A percentile compares a stretch with the other conserved stretches of the same genome.
phyloP scores from a whole-genome alignment of 2,329 filamentous ascomycete species.

The Allantophomopsis lycopodina region DNA sequence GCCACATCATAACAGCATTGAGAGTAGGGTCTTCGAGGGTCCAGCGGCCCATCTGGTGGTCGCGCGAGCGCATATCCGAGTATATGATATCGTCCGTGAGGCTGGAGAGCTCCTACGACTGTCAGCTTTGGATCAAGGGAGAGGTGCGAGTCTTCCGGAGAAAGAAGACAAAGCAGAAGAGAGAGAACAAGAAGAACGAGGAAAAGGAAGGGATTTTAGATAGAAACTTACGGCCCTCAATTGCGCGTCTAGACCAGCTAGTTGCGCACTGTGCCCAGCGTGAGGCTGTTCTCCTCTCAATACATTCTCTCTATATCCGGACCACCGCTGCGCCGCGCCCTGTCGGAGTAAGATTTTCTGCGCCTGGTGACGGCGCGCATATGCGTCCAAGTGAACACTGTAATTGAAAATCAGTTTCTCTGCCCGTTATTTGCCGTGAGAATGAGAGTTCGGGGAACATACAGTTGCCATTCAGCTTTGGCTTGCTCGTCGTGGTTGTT shows the following conservation, averaged over 20 bases:
- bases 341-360: slow-evolving; percentile 53
- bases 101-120: slow-evolving; percentile 35
- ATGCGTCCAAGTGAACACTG: slow-evolving; percentile 46
- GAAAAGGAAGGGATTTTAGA: neutral
- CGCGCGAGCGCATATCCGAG: slow-evolving; percentile 35
- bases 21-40: slow-evolving; percentile 17
- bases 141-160: too few species aligned
- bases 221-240: slow-evolving; percentile 35
- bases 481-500: slow-evolving; percentile 39
- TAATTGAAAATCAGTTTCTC: neutral
- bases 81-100: slow-evolving; percentile 48
- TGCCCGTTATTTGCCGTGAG: neutral
- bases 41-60: slow-evolving; percentile 44
- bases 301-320: slow-evolving; percentile 36
- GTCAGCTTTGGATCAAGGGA: too few species aligned
- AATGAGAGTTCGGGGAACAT: slow-evolving; percentile 14
- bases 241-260: slow-evolving; percentile 40
- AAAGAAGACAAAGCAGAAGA: too few species aligned
- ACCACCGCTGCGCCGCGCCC: slow-evolving; percentile 43
- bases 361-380: slow-evolving; percentile 44
- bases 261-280: slow-evolving; percentile 29
- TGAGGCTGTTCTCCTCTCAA: slow-evolving; percentile 36
- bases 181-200: too few species aligned
- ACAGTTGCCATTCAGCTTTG: slow-evolving; percentile 51
- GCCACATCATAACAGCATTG: neutral